Evolutionary conservation across 148 eudicot genomes (phyloP), one percentile per base, ranked within the genome.

Genomic region (Arctostaphylos glauca): DNA sequence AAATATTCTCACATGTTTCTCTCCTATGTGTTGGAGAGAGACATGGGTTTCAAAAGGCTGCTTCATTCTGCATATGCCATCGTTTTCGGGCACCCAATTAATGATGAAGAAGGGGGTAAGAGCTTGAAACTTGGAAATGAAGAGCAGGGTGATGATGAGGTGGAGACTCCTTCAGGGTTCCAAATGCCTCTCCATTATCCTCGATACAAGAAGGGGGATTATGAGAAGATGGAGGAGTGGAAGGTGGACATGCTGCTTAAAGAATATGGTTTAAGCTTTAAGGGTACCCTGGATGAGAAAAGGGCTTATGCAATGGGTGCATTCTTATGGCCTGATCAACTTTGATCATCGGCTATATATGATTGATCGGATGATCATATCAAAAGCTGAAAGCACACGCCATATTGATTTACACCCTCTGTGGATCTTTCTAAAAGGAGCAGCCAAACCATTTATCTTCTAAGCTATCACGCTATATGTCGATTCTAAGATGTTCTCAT

Each of bases 111-210:
- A 49, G 80, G n/a, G 18, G 70, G 46, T 0, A 7, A 58, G 43
- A 18, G 71, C 14, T 60, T 79, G 81, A 60, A 79, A 72, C 0
- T 59, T 21, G 1, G 25, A 44, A 58, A 58, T 19, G 68, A 60
- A 18, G 49, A 46, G 4, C 50, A 41, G 72, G 10, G 50, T 4
- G 31, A 50, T 4, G 31, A 50, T 13, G 50, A n/a, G 55, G 60
- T 6, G 67, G 43, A 23, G 41, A 47, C 18, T 71, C 8, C 70
- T 23, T 59, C 60, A 5, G 64, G 74, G 46, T 86, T 86, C 72
- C 80, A 81, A 43, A 81, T 86, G 88, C 88, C 88, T 53, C 84
- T 86, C 6, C 88, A 83, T 71, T 86, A 86, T 75, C 88, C 88
- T 2, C 60, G 86, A 1, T 86, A 83, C 79, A 80, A 9, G 1